These are phyloP conservation scores for Blastobotrys illinoisensis DNA, from an alignment of 1,139 yeast genomes.

Conservation along the genomic window DNA sequence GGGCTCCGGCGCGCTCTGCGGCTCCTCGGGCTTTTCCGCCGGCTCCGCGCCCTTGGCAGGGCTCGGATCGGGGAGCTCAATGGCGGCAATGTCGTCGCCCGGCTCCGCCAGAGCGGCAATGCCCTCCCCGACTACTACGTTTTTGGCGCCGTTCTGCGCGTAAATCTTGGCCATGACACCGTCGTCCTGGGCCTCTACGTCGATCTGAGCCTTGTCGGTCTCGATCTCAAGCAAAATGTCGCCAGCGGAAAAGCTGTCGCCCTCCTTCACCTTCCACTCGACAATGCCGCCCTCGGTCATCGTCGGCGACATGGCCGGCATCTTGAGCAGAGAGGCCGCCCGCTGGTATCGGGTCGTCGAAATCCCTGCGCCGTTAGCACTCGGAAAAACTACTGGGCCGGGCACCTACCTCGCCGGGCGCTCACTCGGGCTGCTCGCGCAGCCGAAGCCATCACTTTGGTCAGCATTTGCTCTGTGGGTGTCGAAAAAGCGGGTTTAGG, in stretches of 20 bases:
- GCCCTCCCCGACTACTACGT: constrained; percentile 78
- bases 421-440: not conserved
- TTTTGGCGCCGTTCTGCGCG: constrained; percentile 63
- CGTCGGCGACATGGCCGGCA: constrained; percentile 99
- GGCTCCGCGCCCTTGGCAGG: constrained; percentile 18
- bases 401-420: not conserved
- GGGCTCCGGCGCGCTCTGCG: constrained; percentile 14
- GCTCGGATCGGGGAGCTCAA: constrained; percentile 49
- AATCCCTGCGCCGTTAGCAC: constrained; percentile 2
- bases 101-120: constrained; percentile 87
- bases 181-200: constrained; percentile 90
- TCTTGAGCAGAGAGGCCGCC: constrained; percentile 59
- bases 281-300: constrained; percentile 98
- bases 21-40: constrained; percentile 14
- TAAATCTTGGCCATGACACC: constrained; percentile 81
- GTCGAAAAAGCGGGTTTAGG: not conserved
- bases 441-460: not conserved
- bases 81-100: constrained; percentile 67
- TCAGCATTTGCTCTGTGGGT: not conserved
- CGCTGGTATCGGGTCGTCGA: constrained; percentile 5
- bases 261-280: constrained; percentile 85
- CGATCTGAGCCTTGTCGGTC: constrained; percentile 90
- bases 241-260: constrained; percentile 68
- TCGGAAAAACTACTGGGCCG: not conserved
- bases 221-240: constrained; percentile 86